Conservation (phyloP, 1,139 yeast species). For the Suhomyces ambrosiae region DNA sequence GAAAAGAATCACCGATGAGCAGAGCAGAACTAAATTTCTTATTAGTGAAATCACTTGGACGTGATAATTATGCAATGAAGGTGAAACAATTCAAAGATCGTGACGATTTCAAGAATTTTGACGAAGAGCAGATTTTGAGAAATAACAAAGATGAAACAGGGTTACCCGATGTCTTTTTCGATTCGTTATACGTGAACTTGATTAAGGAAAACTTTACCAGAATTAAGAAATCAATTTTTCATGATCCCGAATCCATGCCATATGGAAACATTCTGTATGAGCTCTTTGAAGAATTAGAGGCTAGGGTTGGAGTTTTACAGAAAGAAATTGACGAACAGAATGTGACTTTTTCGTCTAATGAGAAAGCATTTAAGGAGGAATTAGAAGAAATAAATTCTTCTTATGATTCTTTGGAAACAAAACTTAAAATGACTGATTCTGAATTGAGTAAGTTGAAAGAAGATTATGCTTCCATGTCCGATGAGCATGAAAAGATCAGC, state of each 20-base stretch:
- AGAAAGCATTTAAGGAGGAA: constrained; percentile 26
- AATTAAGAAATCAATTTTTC: constrained; percentile 69
- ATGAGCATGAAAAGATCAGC: constrained; percentile 9
- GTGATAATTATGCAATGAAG: constrained; percentile 75
- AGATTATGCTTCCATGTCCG: constrained; percentile 10
- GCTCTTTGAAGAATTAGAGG: constrained; percentile 64
- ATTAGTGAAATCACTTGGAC: constrained; percentile 71
- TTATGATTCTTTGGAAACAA: constrained; percentile 31
- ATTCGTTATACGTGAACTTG: constrained; percentile 60
- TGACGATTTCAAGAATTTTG: constrained; percentile 56
- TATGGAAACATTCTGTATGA: constrained; percentile 66
- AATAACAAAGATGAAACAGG: constrained; percentile 71
- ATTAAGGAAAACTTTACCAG: constrained; percentile 72
- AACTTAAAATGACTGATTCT: constrained; percentile 36
- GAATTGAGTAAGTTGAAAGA: constrained; percentile 32
- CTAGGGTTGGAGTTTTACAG: constrained; percentile 32
- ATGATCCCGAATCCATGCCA: constrained; percentile 76
- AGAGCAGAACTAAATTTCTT: constrained; percentile 65
- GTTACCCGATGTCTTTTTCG: constrained; percentile 79
- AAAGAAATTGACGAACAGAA: constrained; percentile 30
- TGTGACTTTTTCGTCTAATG: constrained; percentile 26
- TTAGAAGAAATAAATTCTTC: constrained; percentile 30
- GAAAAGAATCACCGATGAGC: constrained; percentile 68
- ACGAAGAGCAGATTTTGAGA: constrained; percentile 36
- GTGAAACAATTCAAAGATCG: constrained; percentile 72